Percentiles rank a stretch among this genome's conserved stretches.
These are phyloP conservation scores for Chaetomiaceae sp. DNA, from an alignment of 2,329 filamentous ascomycete species.

Conservation along the genomic window DNA sequence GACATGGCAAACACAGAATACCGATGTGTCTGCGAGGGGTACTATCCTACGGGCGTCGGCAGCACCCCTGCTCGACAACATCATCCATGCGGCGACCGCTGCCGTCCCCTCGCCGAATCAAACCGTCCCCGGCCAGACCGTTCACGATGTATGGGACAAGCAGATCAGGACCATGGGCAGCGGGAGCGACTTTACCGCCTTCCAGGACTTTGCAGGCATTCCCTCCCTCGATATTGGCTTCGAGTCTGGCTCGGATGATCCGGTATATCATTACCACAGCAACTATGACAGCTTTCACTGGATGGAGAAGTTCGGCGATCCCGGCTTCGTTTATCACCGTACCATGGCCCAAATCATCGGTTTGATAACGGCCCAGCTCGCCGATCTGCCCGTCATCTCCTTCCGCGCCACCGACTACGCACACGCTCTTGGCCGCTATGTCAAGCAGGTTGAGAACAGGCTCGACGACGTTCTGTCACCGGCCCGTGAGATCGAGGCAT, in stretches of 20 bases:
- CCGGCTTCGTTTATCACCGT: slow-evolving; percentile 58
- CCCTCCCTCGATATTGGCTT: slow-evolving; percentile 61
- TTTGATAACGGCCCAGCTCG: slow-evolving; percentile 54
- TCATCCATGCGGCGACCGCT: slow-evolving; percentile 60
- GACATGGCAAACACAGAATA: slow-evolving; percentile 43
- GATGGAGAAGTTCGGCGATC: slow-evolving; percentile 78
- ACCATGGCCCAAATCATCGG: slow-evolving; percentile 61
- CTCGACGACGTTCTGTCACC: slow-evolving; percentile 30
- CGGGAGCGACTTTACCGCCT: slow-evolving; percentile 68
- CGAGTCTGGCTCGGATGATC: slow-evolving; percentile 34
- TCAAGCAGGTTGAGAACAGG: slow-evolving; percentile 45
- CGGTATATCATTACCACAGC: slow-evolving; percentile 77
- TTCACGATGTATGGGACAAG: slow-evolving; percentile 61
- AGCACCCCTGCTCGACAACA: slow-evolving; percentile 68
- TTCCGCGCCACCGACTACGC: slow-evolving; percentile 63
- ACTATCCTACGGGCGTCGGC: slow-evolving; percentile 58
- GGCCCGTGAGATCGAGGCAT: background rate
- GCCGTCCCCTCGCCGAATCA: slow-evolving; percentile 69
- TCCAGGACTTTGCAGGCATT: slow-evolving; percentile 65
- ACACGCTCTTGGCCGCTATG: slow-evolving; percentile 45
- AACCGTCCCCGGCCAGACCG: slow-evolving; percentile 60
- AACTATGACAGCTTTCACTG: slow-evolving; percentile 89
- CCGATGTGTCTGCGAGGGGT: slow-evolving; percentile 68
- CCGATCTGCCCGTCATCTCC: slow-evolving; percentile 55
- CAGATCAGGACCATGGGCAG: slow-evolving; percentile 61